Evolutionary conservation across 768 basidiomycete species (phyloP).

Genomic region (Lactifluus subvellereus): DNA sequence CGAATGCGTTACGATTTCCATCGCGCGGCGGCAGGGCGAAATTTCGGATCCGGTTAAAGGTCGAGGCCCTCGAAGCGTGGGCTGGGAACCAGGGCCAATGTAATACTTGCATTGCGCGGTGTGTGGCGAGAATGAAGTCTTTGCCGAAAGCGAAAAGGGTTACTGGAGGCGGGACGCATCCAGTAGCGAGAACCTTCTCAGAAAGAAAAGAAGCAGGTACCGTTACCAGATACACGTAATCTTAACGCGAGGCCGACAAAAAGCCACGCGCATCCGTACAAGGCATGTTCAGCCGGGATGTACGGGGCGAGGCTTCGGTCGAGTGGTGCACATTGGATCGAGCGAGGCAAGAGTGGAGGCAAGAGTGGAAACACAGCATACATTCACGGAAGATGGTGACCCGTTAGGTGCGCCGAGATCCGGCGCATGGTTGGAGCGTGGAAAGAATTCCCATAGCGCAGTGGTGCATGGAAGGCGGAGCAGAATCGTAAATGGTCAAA

Average conservation of each 20-base stretch:
- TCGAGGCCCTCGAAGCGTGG: conserved; percentile 24
- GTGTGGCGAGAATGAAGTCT: conserved; percentile 12
- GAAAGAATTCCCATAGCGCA: neutral
- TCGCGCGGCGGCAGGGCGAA: conserved; percentile 17
- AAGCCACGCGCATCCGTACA: neutral
- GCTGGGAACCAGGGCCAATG: conserved; percentile 16
- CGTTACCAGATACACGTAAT: conserved; percentile 21
- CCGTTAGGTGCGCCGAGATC: neutral
- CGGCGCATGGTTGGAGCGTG: conserved; percentile 4
- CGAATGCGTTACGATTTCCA: conserved; percentile 16
- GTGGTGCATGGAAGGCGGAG: neutral
- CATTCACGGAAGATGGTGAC: neutral
- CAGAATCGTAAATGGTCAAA: conserved; percentile 7
- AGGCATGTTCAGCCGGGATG: neutral
- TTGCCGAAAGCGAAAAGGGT: conserved; percentile 21
- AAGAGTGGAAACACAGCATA: conserved; percentile 6
- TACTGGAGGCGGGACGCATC: neutral
- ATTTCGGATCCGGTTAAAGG: conserved; percentile 22
- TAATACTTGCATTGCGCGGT: conserved; percentile 12
- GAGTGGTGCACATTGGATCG: neutral
- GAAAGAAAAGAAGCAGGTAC: conserved; percentile 15
- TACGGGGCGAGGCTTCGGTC: conserved; percentile 5
- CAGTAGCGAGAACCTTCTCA: neutral
- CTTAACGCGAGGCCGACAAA: conserved; percentile 6
- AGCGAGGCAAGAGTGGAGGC: neutral